phyloP scores from a whole-genome alignment of 176 grass and related monocot species.

The Ensete ventricosum region DNA sequence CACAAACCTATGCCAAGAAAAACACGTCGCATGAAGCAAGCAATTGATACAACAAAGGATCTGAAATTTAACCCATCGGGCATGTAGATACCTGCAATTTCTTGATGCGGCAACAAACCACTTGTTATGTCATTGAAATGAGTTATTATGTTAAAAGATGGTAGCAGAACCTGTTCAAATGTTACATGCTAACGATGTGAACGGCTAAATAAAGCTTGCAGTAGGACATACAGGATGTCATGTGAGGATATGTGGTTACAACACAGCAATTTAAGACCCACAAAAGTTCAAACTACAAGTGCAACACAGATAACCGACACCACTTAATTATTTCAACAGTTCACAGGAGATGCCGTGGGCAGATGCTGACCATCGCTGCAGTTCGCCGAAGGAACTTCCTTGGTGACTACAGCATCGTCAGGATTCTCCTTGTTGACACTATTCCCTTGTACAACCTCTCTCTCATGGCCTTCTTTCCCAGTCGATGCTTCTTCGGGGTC shows the following conservation, averaged over 20 bases:
- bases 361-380: slow-evolving; percentile 10
- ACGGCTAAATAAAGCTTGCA: no score
- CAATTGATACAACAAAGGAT: no score
- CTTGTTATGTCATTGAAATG: no score
- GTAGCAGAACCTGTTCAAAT: no score
- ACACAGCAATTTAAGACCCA: not conserved
- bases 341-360: slow-evolving; percentile 12
- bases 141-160: no score
- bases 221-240: not conserved
- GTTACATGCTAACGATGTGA: no score
- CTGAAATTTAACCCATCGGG: no score
- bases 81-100: no score
- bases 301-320: no score
- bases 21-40: no score
- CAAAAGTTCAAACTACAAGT: not conserved
- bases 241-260: not conserved
- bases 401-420: not conserved
- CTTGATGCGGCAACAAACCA: no score
- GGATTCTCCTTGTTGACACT: not conserved
- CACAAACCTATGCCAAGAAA: no score
- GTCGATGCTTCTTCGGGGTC: slow-evolving; percentile 6
- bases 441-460: slow-evolving; percentile 16
- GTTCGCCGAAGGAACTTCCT: not conserved
- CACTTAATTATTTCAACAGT: not conserved
- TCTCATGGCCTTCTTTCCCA: slow-evolving; percentile 15